Evolutionary conservation across 176 grass and related monocot species (phyloP).

Genomic region (Musa beccarii): DNA sequence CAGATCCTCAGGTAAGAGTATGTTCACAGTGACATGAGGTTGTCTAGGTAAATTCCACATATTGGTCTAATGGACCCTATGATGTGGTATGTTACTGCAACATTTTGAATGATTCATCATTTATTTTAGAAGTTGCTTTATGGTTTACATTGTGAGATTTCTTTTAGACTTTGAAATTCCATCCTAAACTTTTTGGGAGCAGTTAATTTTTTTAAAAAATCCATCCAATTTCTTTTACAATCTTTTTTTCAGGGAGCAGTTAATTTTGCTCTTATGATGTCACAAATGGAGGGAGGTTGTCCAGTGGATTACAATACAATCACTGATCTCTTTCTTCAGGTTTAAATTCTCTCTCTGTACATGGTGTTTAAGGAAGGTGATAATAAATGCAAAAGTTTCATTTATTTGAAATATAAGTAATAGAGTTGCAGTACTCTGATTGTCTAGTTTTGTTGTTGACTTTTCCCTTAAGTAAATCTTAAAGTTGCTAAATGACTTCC

Average conservation of each 20-base stretch:
- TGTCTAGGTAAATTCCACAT: background rate
- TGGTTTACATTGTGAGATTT: background rate
- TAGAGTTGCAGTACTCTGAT: background rate
- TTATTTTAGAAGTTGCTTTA: background rate
- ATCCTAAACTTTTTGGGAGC: background rate
- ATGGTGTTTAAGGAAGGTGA: background rate
- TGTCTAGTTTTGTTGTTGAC: background rate
- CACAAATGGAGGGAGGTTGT: slow-evolving; percentile 97
- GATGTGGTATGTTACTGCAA: background rate
- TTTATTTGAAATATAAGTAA: background rate
- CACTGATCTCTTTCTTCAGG: slow-evolving; percentile 98
- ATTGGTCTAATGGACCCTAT: background rate
- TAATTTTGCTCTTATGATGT: slow-evolving; percentile 99
- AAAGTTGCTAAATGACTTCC: background rate
- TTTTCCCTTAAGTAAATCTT: background rate
- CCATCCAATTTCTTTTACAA: background rate
- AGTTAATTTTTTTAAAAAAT: no score
- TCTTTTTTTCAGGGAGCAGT: slow-evolving; percentile 60
- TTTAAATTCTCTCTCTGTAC: slow-evolving; percentile 29
- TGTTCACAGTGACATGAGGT: background rate
- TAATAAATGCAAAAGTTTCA: background rate
- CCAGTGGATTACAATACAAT: slow-evolving; percentile 96
- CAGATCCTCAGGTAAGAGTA: slow-evolving; percentile 82
- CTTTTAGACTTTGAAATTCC: background rate
- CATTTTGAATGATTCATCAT: background rate